Evolutionary conservation across 768 basidiomycete genomes (phyloP).

Genomic region (Royoungia palumana): DNA sequence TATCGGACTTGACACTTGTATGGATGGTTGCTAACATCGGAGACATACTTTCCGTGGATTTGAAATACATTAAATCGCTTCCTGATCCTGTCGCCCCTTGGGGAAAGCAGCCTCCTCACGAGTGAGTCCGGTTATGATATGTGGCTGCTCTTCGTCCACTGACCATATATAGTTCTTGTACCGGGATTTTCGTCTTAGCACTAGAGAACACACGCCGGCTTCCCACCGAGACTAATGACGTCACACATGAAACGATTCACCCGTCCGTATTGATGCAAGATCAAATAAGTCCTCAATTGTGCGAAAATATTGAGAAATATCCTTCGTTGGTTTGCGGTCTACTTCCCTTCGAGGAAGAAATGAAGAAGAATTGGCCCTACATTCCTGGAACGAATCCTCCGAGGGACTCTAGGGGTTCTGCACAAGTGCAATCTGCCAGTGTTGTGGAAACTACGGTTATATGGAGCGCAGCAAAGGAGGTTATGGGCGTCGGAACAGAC

Average conservation of each 20-base stretch:
- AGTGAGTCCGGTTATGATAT: slow-evolving; percentile 43
- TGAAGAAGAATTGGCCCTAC: slow-evolving; percentile 48
- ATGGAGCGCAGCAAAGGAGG: slow-evolving; percentile 20
- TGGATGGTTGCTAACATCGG: slow-evolving; percentile 65
- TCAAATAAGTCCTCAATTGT: slow-evolving; percentile 33
- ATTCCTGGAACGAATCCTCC: slow-evolving; percentile 23
- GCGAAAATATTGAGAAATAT: slow-evolving; percentile 35
- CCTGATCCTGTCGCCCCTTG: slow-evolving; percentile 52
- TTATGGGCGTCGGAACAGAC: slow-evolving; percentile 9
- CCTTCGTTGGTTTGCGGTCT: slow-evolving; percentile 44
- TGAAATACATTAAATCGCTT: slow-evolving; percentile 47
- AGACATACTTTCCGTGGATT: slow-evolving; percentile 54
- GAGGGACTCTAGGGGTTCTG: slow-evolving; percentile 8
- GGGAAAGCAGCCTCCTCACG: slow-evolving; percentile 60
- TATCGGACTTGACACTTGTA: slow-evolving; percentile 58
- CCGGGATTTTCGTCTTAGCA: slow-evolving; percentile 53
- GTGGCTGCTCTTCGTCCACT: background rate
- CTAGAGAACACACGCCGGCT: slow-evolving; percentile 43
- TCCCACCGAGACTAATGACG: slow-evolving; percentile 41
- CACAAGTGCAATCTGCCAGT: slow-evolving; percentile 3
- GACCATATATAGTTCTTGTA: slow-evolving; percentile 38
- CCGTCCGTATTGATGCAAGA: slow-evolving; percentile 53
- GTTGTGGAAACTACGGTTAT: slow-evolving; percentile 3
- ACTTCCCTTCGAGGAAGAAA: slow-evolving; percentile 49
- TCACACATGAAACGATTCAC: slow-evolving; percentile 61